These are phyloP conservation scores for Kregervanrija fluxuum DNA, from an alignment of 805 yeast species.

Conservation along the genomic window DNA sequence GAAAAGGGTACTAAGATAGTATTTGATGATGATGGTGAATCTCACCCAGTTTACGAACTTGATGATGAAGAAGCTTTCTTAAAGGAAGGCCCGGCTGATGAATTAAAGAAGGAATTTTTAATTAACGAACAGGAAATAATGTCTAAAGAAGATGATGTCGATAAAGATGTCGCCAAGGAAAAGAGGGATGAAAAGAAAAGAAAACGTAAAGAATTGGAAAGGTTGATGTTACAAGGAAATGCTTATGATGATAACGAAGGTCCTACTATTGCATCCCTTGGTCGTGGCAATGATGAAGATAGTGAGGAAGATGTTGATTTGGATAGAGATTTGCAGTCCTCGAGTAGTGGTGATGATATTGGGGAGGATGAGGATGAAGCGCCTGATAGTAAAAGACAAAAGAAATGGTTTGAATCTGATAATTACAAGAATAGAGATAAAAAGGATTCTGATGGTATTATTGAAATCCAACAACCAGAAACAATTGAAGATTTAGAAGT, in stretches of 20 bases:
- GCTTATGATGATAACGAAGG: conserved; percentile 27
- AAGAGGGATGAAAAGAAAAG: conserved; percentile 86
- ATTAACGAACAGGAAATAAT: conserved; percentile 58
- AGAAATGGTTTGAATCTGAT: conserved; percentile 42
- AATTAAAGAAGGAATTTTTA: conserved; percentile 63
- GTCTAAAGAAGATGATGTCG: conserved; percentile 67
- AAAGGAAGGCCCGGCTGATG: conserved; percentile 53
- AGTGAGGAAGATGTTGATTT: conserved; percentile 9
- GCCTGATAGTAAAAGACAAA: conserved; percentile 30
- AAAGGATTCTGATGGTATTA: conserved; percentile 30
- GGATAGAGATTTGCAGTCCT: conserved; percentile 6
- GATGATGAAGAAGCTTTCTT: conserved; percentile 85
- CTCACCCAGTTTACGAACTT: conserved; percentile 88
- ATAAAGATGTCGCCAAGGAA: conserved; percentile 67
- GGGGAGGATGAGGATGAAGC: conserved; percentile 29
- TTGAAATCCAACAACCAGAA: conserved; percentile 83
- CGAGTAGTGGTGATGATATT: conserved; percentile 15
- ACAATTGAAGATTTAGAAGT: conserved; percentile 93
- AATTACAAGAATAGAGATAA: conserved; percentile 16
- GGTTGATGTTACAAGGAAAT: conserved; percentile 38
- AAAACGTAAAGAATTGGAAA: conserved; percentile 74
- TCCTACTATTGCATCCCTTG: conserved; percentile 21
- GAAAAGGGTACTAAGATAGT: conserved; percentile 67
- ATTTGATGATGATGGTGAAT: conserved; percentile 91
- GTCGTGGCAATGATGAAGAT: conserved; percentile 16